Base-by-base conservation (phyloP, 2,329 filamentous ascomycete species). In the Stagonosporopsis rhizophila region DNA sequence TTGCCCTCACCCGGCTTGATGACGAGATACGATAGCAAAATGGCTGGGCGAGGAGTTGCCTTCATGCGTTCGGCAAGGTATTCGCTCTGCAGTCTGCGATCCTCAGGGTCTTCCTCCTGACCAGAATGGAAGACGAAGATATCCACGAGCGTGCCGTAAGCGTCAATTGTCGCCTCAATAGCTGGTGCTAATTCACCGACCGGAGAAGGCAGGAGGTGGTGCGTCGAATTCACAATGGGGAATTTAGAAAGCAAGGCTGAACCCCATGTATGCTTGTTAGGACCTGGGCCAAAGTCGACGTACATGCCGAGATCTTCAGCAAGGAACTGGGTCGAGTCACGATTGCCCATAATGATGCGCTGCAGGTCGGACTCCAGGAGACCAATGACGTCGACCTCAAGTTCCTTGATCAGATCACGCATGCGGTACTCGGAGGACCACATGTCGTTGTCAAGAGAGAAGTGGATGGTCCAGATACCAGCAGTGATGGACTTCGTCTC, bases 261-360 rank as follows among this genome's bases (percentile, higher is more conserved):
- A 47, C 95, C 95, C 95, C 95, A 99, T 0, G 95, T 99, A 80
- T 99, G 95, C 80, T 98, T 99, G 84, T 99, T 96, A 6, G 95
- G 95, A 2, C 95, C 95, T 27, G 95, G 95, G 52, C 95, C 95
- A 70, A 92, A 97, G 79, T 99, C 95, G 45, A 96, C 93, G 72
- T 97, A 99, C 95, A 99, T 99, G 67, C 95, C 95, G 11, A 99
- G 84, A 65, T 99, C 93, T 75, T 98, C 94, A 19, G 95, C 93
- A 8, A 99, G 85, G 78, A 91, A 96, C 74, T 98, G 95, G 1
- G 95, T 97, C 8, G 91, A 90, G 74, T 99, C 95, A 64, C 95
- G 90, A 79, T 98, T 99, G 70, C 95, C 95, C 95, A 98, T 99
- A 81, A 99, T 99, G 79, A 99, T 96, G 66, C 94, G 91, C 79